Percentiles rank a stretch among this genome's conserved stretches.
Conservation (phyloP, 2,329 filamentous ascomycete genomes). For the Dothistroma pini region DNA sequence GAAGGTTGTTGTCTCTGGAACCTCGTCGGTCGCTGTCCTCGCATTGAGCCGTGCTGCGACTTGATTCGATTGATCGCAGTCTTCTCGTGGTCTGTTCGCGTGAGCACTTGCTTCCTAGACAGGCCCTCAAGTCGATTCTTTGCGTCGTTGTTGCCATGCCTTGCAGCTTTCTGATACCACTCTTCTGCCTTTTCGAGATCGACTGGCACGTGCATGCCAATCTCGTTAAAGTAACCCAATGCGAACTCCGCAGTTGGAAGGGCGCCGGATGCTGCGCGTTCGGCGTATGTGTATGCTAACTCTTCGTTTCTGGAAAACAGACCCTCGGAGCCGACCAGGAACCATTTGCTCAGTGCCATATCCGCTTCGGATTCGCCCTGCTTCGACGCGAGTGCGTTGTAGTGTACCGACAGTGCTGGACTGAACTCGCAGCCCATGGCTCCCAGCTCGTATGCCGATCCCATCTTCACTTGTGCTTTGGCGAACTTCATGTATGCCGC, state of each 20-base stretch:
- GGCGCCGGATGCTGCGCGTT: constrained; percentile 76
- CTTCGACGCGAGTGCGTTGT: constrained; percentile 86
- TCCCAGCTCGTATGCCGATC: constrained; percentile 89
- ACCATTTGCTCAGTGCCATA: constrained; percentile 97
- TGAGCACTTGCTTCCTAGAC: constrained; percentile 69
- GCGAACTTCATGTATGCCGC: constrained; percentile 93
- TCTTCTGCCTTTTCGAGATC: constrained; percentile 75
- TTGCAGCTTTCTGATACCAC: constrained; percentile 89
- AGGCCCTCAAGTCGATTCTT: constrained; percentile 77
- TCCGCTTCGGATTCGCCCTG: constrained; percentile 93
- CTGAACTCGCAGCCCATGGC: constrained; percentile 94
- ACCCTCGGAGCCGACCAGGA: constrained; percentile 89
- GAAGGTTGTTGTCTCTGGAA: constrained; percentile 36
- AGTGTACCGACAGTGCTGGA: constrained; percentile 86
- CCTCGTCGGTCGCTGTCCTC: constrained; percentile 45
- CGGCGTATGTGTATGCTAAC: constrained; percentile 84
- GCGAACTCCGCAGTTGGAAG: constrained; percentile 92
- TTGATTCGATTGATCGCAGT: constrained; percentile 84
- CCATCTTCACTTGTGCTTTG: constrained; percentile 97
- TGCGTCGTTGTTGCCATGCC: constrained; percentile 90
- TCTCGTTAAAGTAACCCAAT: constrained; percentile 95
- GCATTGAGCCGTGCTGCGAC: constrained; percentile 51
- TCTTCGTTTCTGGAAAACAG: constrained; percentile 95
- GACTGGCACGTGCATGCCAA: constrained; percentile 86
- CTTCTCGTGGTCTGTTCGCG: constrained; percentile 88